Percentiles rank a stretch among this genome's conserved stretches.
Conservation (phyloP, 306 rosid species). For the Rubus idaeus region DNA sequence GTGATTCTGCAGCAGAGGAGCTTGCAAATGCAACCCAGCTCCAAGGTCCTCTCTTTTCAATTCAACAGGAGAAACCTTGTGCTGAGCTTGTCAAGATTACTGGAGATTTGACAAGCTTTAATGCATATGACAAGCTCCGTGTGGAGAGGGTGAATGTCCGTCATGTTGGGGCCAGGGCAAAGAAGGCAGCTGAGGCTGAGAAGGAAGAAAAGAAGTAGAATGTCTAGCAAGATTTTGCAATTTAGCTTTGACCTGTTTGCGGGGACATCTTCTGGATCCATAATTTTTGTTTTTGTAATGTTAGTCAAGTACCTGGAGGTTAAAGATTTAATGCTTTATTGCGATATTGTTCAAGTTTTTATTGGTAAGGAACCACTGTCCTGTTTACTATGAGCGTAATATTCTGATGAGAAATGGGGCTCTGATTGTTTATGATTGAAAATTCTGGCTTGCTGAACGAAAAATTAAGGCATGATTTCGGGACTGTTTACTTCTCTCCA, state of each 20-base stretch:
- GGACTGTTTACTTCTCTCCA: too few species aligned
- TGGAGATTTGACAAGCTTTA: conserved; percentile 47
- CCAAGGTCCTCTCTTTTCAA: conserved; percentile 47
- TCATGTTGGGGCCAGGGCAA: conserved; percentile 45
- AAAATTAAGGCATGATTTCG: too few species aligned
- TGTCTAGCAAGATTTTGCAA: not conserved
- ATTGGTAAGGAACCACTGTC: not conserved
- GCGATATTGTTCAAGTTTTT: not conserved
- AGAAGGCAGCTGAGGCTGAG: conserved; percentile 67
- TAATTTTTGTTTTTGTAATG: not conserved
- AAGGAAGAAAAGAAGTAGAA: conserved; percentile 58
- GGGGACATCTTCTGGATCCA: not conserved
- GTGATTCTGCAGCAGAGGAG: conserved; percentile 60
- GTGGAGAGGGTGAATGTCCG: conserved; percentile 43
- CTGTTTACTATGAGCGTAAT: not conserved
- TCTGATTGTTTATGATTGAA: not conserved
- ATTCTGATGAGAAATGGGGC: not conserved
- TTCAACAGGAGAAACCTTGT: conserved; percentile 43
- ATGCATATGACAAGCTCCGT: conserved; percentile 57
- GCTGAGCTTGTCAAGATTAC: conserved; percentile 57
- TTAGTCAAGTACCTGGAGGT: not conserved
- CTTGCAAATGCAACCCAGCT: conserved; percentile 59
- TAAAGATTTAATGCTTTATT: not conserved
- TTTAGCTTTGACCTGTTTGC: not conserved
- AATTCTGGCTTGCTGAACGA: too few species aligned